phyloP scores from a whole-genome alignment of 306 rosid species.

The Crotalaria pallida region DNA sequence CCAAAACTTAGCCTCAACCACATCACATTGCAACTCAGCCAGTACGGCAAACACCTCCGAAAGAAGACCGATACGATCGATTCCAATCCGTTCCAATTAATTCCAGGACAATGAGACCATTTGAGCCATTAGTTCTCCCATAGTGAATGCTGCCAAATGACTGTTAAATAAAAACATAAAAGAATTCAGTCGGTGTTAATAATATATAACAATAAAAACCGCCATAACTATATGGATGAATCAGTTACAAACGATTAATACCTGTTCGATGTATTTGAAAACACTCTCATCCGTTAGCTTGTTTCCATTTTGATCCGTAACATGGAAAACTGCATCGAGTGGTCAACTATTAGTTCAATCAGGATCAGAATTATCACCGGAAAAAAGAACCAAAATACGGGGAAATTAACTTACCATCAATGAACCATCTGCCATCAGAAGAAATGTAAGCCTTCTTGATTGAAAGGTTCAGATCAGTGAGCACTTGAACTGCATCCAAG shows the following conservation, averaged over 20 bases:
- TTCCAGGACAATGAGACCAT: constrained; percentile 76
- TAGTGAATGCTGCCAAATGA: too few relatives aligned
- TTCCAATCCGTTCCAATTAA: constrained; percentile 88
- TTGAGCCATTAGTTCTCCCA: too few relatives aligned
- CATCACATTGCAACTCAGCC: constrained; percentile 67
- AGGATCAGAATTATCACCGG: background rate
- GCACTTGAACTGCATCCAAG: too few relatives aligned
- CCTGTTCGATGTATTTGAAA: constrained; percentile 78
- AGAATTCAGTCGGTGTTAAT: background rate
- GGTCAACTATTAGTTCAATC: too few relatives aligned
- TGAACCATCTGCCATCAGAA: constrained; percentile 94
- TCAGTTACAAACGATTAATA: constrained; percentile 18
- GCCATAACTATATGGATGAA: background rate
- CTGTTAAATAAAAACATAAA: too few relatives aligned
- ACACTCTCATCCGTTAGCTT: constrained; percentile 85
- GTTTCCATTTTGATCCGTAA: too few relatives aligned
- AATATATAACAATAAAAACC: background rate
- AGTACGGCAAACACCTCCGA: constrained; percentile 92
- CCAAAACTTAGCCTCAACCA: too few relatives aligned
- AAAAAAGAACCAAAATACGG: background rate
- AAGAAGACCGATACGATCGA: constrained; percentile 83
- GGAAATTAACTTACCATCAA: constrained; percentile 65
- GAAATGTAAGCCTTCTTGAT: constrained; percentile 46
- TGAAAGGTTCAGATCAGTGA: too few relatives aligned
- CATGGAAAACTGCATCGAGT: too few relatives aligned